Base-by-base conservation (phyloP, 306 rosid species). In the Potentilla sterilis region DNA sequence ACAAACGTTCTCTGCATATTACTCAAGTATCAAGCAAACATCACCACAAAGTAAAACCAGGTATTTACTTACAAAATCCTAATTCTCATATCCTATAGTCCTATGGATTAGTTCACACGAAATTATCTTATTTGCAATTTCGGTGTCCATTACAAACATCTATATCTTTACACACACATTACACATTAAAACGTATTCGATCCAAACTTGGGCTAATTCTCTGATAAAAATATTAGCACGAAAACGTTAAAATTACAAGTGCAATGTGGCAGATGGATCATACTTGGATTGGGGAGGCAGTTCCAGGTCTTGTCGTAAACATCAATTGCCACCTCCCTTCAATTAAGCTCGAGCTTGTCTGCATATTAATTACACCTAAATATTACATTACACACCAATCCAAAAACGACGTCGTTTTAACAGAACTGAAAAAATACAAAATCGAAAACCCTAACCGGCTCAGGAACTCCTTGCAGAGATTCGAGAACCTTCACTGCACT, bases 291-390 rank as follows among this genome's bases (percentile, higher is more conserved):
- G 91, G 93, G 24, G 98, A 93, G 24, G 98, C 97, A 28, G 98
- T 86, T 77, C 92, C 94, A 6, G 98, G 98, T 81, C 97, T 88
- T 12, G 98, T 93, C 32, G 98, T 93, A 83, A 93, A 93, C 79
- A 93, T 85, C 70, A 93, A 80, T 79, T 93, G 96, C 97, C 98
- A 93, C 3, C 91, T 91, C 75, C 97, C 98, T 83, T 93, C 97
- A 63, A 93, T 88, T 19, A 91, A 83, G 75, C 74, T 75, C 34
- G 98, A 93, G 77, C 69, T 86, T 16, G 97, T 91, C 98, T 93
- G 94, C 83, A 44, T 5, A 83, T 52, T 35, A 0, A 35, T 62
- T 1, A 62, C 28, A 14, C 3, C 9, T 19, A 52, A 9, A 52
- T 52, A 19, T 18, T 18, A 52, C 59, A 19, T 52, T 52, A 52